Percentiles rank a stretch among this genome's conserved stretches.
phyloP scores from a whole-genome alignment of 306 rosid genomes.

The Cicer judaicum region DNA sequence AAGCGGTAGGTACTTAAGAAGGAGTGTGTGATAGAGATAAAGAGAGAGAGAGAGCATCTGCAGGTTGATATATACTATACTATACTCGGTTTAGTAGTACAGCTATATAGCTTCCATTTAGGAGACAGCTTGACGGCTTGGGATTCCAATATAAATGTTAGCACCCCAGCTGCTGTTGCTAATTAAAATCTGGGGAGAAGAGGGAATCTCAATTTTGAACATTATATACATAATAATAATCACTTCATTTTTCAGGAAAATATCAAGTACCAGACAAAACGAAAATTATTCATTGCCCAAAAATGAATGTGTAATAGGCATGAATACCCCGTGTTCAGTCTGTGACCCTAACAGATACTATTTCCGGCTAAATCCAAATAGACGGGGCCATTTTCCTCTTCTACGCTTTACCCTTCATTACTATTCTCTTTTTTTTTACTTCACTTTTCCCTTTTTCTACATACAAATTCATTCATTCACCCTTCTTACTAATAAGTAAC shows the following conservation, averaged over 20 bases:
- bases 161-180: not conserved
- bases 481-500: conserved; percentile 14
- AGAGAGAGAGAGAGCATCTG: conserved; percentile 31
- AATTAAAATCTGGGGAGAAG: not conserved
- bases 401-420: conserved; percentile 41
- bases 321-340: conserved; percentile 51
- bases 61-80: conserved; percentile 47
- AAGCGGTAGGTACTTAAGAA: conserved; percentile 42
- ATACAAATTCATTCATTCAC: no score
- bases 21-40: not conserved
- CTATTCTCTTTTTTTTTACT: conserved; percentile 33
- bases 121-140: conserved; percentile 69
- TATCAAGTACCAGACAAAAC: conserved; percentile 58
- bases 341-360: conserved; percentile 56
- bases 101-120: conserved; percentile 56
- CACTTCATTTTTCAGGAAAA: conserved; percentile 58
- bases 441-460: not conserved
- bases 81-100: conserved; percentile 47
- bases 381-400: conserved; percentile 35
- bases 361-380: conserved; percentile 61
- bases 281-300: conserved; percentile 50
- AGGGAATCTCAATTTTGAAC: not conserved
- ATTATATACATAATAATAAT: conserved; percentile 21
- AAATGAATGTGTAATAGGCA: conserved; percentile 33
- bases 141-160: conserved; percentile 38